phyloP scores from a whole-genome alignment of 352 stramenopile species.

The Thraustochytrium sp. region DNA sequence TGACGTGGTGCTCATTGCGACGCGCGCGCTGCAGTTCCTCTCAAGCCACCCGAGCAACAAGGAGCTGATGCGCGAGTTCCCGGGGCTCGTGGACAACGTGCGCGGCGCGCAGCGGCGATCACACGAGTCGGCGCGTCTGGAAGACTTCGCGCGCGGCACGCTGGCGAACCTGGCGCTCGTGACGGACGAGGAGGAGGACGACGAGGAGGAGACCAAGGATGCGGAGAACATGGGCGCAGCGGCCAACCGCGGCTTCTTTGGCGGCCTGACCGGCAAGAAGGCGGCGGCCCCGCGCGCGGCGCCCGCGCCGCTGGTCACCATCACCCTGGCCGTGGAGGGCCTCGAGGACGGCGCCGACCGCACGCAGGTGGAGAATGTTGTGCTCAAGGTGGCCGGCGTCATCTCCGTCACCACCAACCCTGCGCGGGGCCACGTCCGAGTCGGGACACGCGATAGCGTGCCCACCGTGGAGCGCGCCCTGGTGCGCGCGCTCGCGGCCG shows the following conservation, averaged over 20 bases:
- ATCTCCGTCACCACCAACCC: constrained; percentile 20
- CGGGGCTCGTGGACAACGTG: neutral
- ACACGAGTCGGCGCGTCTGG: neutral
- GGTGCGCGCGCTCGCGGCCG: neutral
- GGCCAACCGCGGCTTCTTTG: too few relatives aligned
- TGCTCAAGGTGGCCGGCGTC: neutral
- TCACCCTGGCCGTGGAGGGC: neutral
- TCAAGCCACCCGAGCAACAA: constrained; percentile 21
- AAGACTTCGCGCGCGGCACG: constrained; percentile 2
- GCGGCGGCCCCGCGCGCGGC: neutral
- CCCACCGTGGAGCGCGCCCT: neutral
- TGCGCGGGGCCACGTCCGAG: neutral
- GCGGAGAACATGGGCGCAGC: neutral
- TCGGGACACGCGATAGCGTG: neutral
- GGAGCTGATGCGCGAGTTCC: constrained; percentile 12
- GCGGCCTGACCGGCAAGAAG: too few relatives aligned
- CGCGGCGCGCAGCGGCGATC: neutral
- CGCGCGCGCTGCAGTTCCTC: constrained; percentile 31
- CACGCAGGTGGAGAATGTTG: neutral
- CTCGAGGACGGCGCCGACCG: neutral
- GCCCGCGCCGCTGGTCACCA: neutral
- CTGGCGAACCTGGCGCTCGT: constrained; percentile 5
- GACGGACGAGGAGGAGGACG: neutral
- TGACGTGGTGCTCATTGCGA: constrained; percentile 32
- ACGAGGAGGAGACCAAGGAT: neutral